Evolutionary conservation across 176 grass and related monocot species (phyloP).

Genomic region (Rhipidocladum racemiflorum): DNA sequence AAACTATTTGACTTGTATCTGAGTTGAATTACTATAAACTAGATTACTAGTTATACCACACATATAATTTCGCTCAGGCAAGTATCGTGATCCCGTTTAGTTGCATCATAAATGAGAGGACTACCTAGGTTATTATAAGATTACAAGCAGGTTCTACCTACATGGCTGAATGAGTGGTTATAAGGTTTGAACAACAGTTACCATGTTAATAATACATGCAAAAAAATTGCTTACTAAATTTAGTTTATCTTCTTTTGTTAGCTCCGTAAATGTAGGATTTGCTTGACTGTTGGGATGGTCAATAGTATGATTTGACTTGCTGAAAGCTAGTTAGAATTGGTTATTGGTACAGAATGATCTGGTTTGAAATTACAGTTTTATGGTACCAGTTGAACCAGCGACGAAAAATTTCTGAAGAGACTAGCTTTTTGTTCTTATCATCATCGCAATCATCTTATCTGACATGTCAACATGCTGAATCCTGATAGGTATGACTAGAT

Average conservation of each 20-base stretch:
- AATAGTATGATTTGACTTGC: not conserved
- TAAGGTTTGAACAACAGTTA: not conserved
- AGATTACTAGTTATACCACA: not conserved
- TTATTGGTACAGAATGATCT: not conserved
- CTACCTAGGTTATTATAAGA: not conserved
- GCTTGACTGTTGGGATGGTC: not conserved
- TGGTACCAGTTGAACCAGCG: not conserved
- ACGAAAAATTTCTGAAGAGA: not conserved
- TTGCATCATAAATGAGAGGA: not conserved
- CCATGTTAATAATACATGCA: not conserved
- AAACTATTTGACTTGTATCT: not conserved
- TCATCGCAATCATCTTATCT: slow-evolving; percentile 29
- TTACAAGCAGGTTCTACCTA: not conserved
- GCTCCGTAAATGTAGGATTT: not conserved
- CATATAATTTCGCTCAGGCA: not conserved
- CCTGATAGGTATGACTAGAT: slow-evolving; percentile 29
- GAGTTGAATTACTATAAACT: not conserved
- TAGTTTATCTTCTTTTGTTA: not conserved
- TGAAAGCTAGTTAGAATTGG: not conserved
- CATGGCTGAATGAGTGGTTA: not conserved
- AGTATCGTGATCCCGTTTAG: not conserved
- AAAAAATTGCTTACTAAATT: not conserved
- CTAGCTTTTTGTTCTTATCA: slow-evolving; percentile 13
- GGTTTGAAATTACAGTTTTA: not conserved
- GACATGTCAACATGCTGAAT: slow-evolving; percentile 37